These are phyloP conservation scores for Boechera divaricarpa DNA, from an alignment of 345 rosid species.

Conservation along the genomic window DNA sequence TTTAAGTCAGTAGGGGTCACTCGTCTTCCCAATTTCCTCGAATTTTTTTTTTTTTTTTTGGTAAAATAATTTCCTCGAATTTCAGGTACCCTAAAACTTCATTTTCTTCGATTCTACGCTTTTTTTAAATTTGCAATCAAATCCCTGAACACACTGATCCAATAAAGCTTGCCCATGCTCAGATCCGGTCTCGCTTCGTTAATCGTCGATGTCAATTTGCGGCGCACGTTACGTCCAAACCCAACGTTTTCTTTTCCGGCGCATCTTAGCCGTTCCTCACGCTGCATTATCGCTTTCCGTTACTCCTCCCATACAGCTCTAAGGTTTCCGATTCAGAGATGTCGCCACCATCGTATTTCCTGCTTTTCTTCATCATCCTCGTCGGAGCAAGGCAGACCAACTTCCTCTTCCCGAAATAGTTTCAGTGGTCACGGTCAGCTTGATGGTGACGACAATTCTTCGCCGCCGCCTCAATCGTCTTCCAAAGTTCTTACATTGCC, in stretches of 20 bases:
- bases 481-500: slow-evolving; percentile 83
- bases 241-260: slow-evolving; percentile 40
- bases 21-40: too few species aligned
- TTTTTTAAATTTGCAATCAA: background rate
- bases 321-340: slow-evolving; percentile 27
- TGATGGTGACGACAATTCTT: slow-evolving; percentile 18
- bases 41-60: too few species aligned
- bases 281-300: slow-evolving; percentile 6
- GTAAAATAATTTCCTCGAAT: background rate
- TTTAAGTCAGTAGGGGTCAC: background rate
- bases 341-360: slow-evolving; percentile 3
- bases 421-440: slow-evolving; percentile 27
- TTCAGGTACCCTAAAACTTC: slow-evolving; percentile 1
- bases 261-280: slow-evolving; percentile 44
- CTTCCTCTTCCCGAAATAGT: slow-evolving; percentile 39
- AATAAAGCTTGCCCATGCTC: slow-evolving; percentile 33
- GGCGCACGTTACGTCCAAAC: slow-evolving; percentile 47
- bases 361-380: slow-evolving; percentile 33
- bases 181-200: slow-evolving; percentile 43
- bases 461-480: slow-evolving; percentile 45
- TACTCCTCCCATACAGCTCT: slow-evolving; percentile 23
- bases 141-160: background rate
- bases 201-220: slow-evolving; percentile 24
- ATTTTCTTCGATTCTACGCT: background rate
- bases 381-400: slow-evolving; percentile 33